A percentile compares a stretch with the other conserved stretches of the same genome.
These are phyloP conservation scores for Mariannaea sp. DNA, from an alignment of 2,329 filamentous ascomycete genomes.

Conservation along the genomic window DNA sequence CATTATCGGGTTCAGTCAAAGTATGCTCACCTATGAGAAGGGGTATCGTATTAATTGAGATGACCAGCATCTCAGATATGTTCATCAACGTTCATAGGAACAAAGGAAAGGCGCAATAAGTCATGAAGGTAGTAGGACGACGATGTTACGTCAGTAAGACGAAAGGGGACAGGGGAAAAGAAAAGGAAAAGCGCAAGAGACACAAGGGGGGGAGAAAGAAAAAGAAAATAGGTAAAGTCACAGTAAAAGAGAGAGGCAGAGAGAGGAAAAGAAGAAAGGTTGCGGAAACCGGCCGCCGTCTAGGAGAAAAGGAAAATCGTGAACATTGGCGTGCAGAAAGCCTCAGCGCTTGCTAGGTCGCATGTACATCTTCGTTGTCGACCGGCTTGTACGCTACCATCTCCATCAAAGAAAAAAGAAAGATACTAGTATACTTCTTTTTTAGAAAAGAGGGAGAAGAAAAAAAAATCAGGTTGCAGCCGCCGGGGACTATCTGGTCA, in stretches of 20 bases:
- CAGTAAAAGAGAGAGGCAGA: conserved; percentile 3
- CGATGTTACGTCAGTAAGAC: conserved; percentile 16
- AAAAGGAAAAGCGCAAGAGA: conserved; percentile 19
- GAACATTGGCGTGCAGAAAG: conserved; percentile 7
- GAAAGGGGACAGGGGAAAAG: conserved; percentile 16
- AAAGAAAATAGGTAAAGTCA: conserved; percentile 7
- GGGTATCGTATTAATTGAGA: conserved; percentile 38
- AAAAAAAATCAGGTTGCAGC: neutral
- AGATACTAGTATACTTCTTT: too few relatives aligned
- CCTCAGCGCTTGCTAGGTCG: conserved; percentile 15
- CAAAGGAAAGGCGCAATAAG: conserved; percentile 20
- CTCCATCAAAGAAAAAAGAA: too few relatives aligned
- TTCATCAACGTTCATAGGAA: conserved; percentile 34
- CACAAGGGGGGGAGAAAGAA: conserved; percentile 12
- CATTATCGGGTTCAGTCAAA: too few relatives aligned
- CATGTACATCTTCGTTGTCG: conserved; percentile 10
- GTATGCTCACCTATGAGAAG: conserved; percentile 34
- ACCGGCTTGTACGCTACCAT: too few relatives aligned
- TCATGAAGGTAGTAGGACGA: neutral
- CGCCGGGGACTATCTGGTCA: conserved; percentile 3
- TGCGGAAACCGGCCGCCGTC: conserved; percentile 8
- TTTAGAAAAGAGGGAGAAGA: too few relatives aligned
- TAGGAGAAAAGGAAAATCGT: conserved; percentile 6
- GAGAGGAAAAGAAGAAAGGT: neutral
- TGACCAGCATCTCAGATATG: conserved; percentile 46